These are phyloP conservation scores for Cryptococcus amylolentus DNA, from an alignment of 1,284 basidiomycete genomes.

Conservation along the genomic window DNA sequence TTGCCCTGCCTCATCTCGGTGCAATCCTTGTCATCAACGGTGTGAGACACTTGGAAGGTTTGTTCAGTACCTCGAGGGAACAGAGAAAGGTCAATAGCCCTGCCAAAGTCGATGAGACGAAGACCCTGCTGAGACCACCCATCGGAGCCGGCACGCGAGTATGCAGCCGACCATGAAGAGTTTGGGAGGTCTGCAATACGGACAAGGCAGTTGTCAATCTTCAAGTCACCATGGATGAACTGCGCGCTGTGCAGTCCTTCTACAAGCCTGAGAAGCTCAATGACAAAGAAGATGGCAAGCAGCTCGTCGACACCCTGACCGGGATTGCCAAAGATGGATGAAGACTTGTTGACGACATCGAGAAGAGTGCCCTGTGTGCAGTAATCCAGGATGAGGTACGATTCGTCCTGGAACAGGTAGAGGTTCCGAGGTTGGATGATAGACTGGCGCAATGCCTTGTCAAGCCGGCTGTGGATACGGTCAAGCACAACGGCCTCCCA, in stretches of 20 bases:
- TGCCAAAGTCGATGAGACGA: slow-evolving; percentile 93
- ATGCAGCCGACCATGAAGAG: slow-evolving; percentile 68
- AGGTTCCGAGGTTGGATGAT: slow-evolving; percentile 71
- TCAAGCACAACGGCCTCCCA: slow-evolving; percentile 94
- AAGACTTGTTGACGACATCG: slow-evolving; percentile 84
- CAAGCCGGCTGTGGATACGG: slow-evolving; percentile 66
- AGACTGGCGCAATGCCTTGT: slow-evolving; percentile 58
- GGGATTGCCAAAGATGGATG: slow-evolving; percentile 54
- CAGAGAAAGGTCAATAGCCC: slow-evolving; percentile 78
- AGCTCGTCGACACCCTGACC: slow-evolving; percentile 72
- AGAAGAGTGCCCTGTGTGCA: slow-evolving; percentile 90
- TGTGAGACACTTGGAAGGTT: slow-evolving; percentile 83
- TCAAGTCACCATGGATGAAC: slow-evolving; percentile 96
- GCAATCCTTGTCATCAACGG: slow-evolving; percentile 81
- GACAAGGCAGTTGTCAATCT: slow-evolving; percentile 97
- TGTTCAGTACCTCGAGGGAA: slow-evolving; percentile 66
- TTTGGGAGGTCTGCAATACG: slow-evolving; percentile 78
- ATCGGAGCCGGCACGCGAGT: slow-evolving; percentile 68
- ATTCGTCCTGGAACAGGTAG: slow-evolving; percentile 83
- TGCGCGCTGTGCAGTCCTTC: slow-evolving; percentile 76
- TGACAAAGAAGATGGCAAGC: slow-evolving; percentile 89
- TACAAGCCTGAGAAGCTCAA: slow-evolving; percentile 80
- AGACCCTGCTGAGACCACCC: slow-evolving; percentile 89
- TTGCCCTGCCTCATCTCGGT: slow-evolving; percentile 76
- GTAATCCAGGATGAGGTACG: slow-evolving; percentile 81